Evolutionary conservation across 1,139 yeast genomes (phyloP).

Genomic region (Candida tetrigidarum): DNA sequence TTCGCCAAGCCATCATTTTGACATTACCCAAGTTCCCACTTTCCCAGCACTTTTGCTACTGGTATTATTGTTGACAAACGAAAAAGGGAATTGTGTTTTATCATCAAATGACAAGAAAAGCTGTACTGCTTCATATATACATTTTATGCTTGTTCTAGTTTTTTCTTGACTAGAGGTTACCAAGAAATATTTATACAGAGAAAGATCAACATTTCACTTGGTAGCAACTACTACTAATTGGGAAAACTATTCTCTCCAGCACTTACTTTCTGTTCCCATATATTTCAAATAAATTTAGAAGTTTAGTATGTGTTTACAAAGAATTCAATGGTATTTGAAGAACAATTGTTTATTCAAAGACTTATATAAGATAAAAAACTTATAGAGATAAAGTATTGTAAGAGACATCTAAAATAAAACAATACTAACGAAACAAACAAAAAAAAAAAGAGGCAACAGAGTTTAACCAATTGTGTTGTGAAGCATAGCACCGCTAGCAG

Average conservation of each 20-base stretch:
- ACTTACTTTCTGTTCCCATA: too few species aligned
- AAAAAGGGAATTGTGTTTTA: background rate
- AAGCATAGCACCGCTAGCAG: background rate
- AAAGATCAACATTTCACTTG: background rate
- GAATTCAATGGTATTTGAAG: too few species aligned
- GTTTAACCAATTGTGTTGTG: constrained; percentile 3
- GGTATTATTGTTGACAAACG: too few species aligned
- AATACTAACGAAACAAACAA: background rate
- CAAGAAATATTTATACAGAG: background rate
- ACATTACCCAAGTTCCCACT: too few species aligned
- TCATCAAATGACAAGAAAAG: constrained; percentile 1
- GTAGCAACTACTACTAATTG: background rate
- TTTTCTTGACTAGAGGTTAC: background rate
- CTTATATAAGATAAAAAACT: background rate
- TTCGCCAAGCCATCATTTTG: too few species aligned
- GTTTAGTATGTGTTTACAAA: too few species aligned
- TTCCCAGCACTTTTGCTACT: too few species aligned
- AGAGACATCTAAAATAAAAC: background rate
- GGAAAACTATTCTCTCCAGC: too few species aligned
- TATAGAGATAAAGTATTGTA: background rate
- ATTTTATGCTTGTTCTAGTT: background rate
- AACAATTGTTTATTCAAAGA: background rate
- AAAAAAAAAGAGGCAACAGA: background rate
- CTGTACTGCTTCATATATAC: too few species aligned
- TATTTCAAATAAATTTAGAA: too few species aligned